Percentiles rank a stretch among this genome's conserved stretches.
Conservation (phyloP, 345 rosid species). For the Eucalyptus melliodora region DNA sequence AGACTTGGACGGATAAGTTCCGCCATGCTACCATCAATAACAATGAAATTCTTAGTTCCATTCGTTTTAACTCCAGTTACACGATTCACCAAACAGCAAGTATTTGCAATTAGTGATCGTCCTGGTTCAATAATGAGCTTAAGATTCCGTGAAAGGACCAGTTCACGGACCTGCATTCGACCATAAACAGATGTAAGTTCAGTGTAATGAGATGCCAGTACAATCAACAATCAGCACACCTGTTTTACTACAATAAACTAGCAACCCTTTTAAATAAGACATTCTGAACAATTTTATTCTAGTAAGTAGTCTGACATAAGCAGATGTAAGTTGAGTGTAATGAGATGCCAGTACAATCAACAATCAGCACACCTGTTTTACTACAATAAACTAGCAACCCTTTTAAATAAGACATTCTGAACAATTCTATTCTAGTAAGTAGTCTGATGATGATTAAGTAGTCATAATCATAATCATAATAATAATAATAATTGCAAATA, state of each 20-base stretch:
- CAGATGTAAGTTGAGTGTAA: not conserved
- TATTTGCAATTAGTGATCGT: conserved; percentile 92
- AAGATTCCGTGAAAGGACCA: conserved; percentile 69
- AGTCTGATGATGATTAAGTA: not conserved
- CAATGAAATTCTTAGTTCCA: conserved; percentile 86
- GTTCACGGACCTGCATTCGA: conserved; percentile 59
- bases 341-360: not conserved
- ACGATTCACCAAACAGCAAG: conserved; percentile 86
- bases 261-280: not conserved
- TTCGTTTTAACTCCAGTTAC: conserved; percentile 95
- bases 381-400: not conserved
- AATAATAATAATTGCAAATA: not conserved
- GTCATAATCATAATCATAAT: not conserved
- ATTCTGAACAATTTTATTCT: not conserved
- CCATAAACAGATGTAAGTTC: not conserved
- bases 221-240: not conserved
- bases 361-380: not conserved
- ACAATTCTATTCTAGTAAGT: not conserved
- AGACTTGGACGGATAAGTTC: conserved; percentile 99
- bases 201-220: not conserved
- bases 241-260: not conserved
- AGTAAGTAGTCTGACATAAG: not conserved
- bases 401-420: not conserved
- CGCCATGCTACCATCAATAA: conserved; percentile 98
- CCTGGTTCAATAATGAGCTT: conserved; percentile 94